Percentiles rank a stretch among this genome's conserved stretches.
These are phyloP conservation scores for Talaromyces adpressus DNA, from an alignment of 495 filamentous ascomycete genomes.

Conservation along the genomic window DNA sequence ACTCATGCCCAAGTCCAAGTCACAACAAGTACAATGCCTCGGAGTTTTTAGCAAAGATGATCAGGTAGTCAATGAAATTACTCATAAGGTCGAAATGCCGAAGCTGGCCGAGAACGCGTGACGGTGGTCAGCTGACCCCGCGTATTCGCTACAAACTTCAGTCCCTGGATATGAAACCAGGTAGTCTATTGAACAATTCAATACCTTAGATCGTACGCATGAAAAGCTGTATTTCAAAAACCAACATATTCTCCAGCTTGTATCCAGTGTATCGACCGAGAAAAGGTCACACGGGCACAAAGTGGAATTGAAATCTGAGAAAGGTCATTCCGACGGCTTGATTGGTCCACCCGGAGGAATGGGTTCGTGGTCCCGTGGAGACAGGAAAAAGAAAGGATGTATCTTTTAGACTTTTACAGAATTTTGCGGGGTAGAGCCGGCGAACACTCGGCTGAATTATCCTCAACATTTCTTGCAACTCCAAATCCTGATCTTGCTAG, in stretches of 20 bases:
- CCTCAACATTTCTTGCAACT: neutral
- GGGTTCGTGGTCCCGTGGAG: neutral
- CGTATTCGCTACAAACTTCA: neutral
- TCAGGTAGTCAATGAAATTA: neutral
- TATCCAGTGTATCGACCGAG: neutral
- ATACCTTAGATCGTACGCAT: neutral
- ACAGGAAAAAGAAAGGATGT: neutral
- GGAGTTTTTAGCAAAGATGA: neutral
- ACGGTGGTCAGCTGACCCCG: conserved; percentile 1
- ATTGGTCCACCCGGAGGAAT: neutral
- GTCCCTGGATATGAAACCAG: neutral
- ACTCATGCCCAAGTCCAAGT: neutral
- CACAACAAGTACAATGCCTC: too few relatives aligned
- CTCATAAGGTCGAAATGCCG: neutral
- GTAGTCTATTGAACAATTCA: neutral
- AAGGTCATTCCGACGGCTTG: neutral
- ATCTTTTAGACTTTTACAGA: neutral
- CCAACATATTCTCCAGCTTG: neutral
- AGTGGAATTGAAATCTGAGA: neutral
- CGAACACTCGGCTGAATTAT: neutral
- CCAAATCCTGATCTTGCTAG: neutral
- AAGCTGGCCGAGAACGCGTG: neutral
- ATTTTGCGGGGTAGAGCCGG: neutral
- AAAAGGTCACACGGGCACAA: neutral
- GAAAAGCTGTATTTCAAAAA: neutral